Evolutionary conservation across 1,284 basidiomycete genomes (phyloP), one percentile per base, ranked within the genome.

Genomic region (Psilocybe mexicana): DNA sequence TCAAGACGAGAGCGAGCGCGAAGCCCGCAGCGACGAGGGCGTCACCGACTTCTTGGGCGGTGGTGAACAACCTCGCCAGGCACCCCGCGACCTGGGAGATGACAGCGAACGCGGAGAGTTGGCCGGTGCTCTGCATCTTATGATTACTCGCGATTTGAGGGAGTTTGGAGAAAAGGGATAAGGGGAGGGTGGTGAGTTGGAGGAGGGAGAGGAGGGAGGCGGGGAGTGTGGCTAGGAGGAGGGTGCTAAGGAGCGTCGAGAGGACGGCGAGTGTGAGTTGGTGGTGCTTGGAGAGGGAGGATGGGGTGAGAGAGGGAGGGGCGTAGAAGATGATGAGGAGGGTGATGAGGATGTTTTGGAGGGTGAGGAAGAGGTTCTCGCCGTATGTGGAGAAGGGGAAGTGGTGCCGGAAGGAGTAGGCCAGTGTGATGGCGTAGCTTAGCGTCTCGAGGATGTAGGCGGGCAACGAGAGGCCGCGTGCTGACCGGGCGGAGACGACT

Each of bases 301-400:
- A 47, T n/a, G 61, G 58, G 61, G 61, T 62, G 60, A 26, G 67
- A 47, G 61, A 35, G 14, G 79, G 76, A 7, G 80, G 77, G 7
- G 75, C 71, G 69, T 86, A 89, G 70, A 79, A 76, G 44, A 92
- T 79, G 70, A 96, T 94, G 67, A 94, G 86, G 63, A 92, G 77
- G 30, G 90, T 92, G 71, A 95, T 92, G 73, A 90, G 63, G 63
- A 88, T 79, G 74, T 95, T 94, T 72, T 95, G 93, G 46, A 93
- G 67, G 25, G 91, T 88, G 54, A 96, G 82, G 81, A 95, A 95
- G 61, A 93, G 72, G 77, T 94, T 96, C 73, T 96, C 94, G 68
- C 96, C 96, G 64, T 97, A 98, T 0, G 96, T 97, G 38, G 92
- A 94, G 79, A 97, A 96, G 0, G 96, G 94, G 71, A 96, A 95